Evolutionary conservation across 1,139 yeast species (phyloP), one percentile per base, ranked within the genome.

Genomic region (Geotrichum histeridarum): DNA sequence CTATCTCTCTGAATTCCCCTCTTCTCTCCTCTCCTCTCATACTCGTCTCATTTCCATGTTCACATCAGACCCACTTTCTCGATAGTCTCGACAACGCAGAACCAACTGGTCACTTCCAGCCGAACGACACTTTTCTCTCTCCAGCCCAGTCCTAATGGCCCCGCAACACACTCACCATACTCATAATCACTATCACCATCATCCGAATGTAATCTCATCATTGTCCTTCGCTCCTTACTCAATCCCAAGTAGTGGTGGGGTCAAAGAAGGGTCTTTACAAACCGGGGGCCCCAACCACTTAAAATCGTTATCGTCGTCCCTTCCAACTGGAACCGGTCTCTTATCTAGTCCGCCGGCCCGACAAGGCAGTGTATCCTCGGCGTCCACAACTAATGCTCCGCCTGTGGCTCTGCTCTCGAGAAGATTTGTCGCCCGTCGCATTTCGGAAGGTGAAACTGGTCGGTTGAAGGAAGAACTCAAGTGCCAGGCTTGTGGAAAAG

Each of bases 401-500:
- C 41, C 53, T 4, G 31, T 41, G 6, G 17, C 83, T 1, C 73
- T 78, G 56, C 72, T 85, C 49, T 77, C 86, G 11, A 73, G 94
- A 58, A 87, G 84, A 61, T 85, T 85, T 72, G 94, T 86, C 8
- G 93, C 85, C 22, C 76, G 95, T 58, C 75, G 95, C 57, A 86
- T 86, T 53, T 82, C 89, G 54, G 95, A 87, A 68, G 95, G 95
- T 44, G 95, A 87, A 68, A 81, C 89, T 1, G 95, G 95, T 8
- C 71, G 95, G 53, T 75, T 86, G 52, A 87, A 86, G 67, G 94
- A 87, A 66, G 91, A 86, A 64, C 77, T 87, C 59, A 84, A 84
- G 64, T 87, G 95, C 72, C 94, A 87, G 69, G 89, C 94, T 2
- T 87, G 96, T 65, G 95, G 95, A 9, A 87, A 88, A 68, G 94